These are phyloP conservation scores for Epithemia pelagica DNA, from an alignment of 108 stramenopile genomes.

Conservation along the genomic window DNA sequence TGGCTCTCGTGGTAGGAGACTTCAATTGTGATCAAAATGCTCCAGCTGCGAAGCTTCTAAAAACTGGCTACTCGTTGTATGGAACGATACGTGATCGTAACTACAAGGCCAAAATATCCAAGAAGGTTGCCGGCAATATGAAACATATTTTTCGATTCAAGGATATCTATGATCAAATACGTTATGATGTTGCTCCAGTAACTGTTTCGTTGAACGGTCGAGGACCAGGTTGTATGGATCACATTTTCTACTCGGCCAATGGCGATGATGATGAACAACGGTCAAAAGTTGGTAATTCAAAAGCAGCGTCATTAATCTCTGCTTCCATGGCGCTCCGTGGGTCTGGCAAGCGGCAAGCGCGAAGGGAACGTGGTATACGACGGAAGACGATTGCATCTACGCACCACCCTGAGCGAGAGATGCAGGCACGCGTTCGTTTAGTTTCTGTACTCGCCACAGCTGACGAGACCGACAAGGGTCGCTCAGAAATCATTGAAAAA, in stretches of 20 bases:
- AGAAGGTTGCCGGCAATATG: slow-evolving; percentile 25
- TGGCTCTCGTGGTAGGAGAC: slow-evolving; percentile 33
- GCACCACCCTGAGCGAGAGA: slow-evolving; percentile 2
- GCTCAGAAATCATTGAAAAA: slow-evolving; percentile 15
- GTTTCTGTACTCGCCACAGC: slow-evolving; percentile 30
- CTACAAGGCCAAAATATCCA: slow-evolving; percentile 34
- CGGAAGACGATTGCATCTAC: neutral
- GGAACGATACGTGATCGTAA: slow-evolving; percentile 36
- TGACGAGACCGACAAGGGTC: slow-evolving; percentile 9
- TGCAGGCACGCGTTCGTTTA: slow-evolving; percentile 9
- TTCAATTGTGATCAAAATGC: slow-evolving; percentile 38
- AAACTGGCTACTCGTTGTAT: slow-evolving; percentile 16
- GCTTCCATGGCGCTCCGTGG: neutral
- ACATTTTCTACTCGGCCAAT: slow-evolving; percentile 22
- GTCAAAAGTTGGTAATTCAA: neutral
- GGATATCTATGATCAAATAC: slow-evolving; percentile 26
- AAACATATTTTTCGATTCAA: slow-evolving; percentile 31
- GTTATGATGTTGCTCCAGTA: slow-evolving; percentile 26
- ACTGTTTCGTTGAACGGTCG: slow-evolving; percentile 38
- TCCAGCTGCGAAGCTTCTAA: slow-evolving; percentile 19
- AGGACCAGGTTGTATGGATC: slow-evolving; percentile 44
- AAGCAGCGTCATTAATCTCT: neutral
- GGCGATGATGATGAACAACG: neutral
- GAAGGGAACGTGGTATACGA: neutral
- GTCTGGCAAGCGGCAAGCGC: slow-evolving; percentile 3